Evolutionary conservation across 169 alveolate species (phyloP), one percentile per base, ranked within the genome.

Genomic region (Plasmodium inui): DNA sequence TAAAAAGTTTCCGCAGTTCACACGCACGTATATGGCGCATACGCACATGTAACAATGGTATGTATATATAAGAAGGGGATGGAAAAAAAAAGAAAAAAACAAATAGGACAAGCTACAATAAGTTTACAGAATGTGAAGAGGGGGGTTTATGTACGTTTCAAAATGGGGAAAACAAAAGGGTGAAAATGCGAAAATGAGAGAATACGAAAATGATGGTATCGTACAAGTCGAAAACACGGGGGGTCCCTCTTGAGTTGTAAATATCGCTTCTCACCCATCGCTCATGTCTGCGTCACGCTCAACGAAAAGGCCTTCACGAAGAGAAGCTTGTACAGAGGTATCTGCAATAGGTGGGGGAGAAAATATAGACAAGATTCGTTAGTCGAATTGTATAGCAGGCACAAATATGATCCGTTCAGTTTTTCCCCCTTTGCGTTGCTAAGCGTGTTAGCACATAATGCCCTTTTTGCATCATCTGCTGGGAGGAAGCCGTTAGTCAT

Each of bases 231-330:
- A 7, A 81, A 81, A 17, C 7, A n/a, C 22, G 32, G 1, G 7
- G 30, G 50, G 32, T 81, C 34, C 50, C 72, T 57, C 41, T 82
- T 50, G 39, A 55, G n/a, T 28, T n/a, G 72, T 30, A 82, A 26
- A 50, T 53, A 70, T 32, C 39, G 57, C 37, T 67, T 19, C 37
- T 9, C 22, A 50, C 19, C 61, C 61, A 70, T 83, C 26, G 41
- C 3, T 85, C 67, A 85, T 30, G 90, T 37, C 57, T 78, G 88
- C 28, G 94, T 80, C 55, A 90, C 91, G 32, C 81, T 90, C 17
- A 90, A 41, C 17, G 94, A 90, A 81, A 90, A 90, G 44, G 94
- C 91, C 57, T 90, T 90, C 14, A 81, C 84, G 55, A 90, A 90
- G 22, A 90, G 76, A 39, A 90, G 55, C 72, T 90, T 90, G 67